Base-by-base conservation (phyloP, 2,329 filamentous ascomycete species). In the Uncinocarpus reesii region DNA sequence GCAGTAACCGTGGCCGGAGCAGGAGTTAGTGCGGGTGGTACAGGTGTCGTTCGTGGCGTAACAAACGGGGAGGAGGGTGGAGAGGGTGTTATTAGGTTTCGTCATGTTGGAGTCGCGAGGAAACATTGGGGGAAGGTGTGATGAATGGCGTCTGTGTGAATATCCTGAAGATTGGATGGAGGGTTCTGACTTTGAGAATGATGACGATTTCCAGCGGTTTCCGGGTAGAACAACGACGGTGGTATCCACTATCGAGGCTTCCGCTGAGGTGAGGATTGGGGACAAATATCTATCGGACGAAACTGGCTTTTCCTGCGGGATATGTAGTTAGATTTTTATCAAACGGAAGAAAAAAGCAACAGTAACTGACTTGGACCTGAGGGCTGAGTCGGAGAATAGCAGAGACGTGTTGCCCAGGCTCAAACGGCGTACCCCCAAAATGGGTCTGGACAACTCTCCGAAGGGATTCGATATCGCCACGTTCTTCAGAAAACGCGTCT, bases 1-100 rank as follows among this genome's bases (percentile, higher is more conserved):
- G 71, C 92, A 96, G 23, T 66, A 61, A 40, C 92, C 92, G 65
- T 92, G 88, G 47, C 83, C 80, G 11, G 84, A 86, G 75, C 92
- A 98, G 62, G 79, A 80, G 58, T 79, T 76, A 2, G 92, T 98
- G 34, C 71, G 72, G 49, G 74, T 73, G 42, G 76, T 69, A 69
- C 90, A 96, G 49, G 76, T 71, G 34, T 81, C 78, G 57, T 80
- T 68, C 1, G 81, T 81, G 45, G 72, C 64, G 72, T 93, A 90
- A 75, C 90, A 96, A 38, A 79, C 68, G 5, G 85, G 83, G 40
- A 89, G 73, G 20, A 78, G 70, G 47, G 74, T 73, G 26, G 66
- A 65, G 58, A 52, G 65, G n/a, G 29, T 48, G 38, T 23, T 26
- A 23, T 48, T 60, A 44, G 57, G 37, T 54, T 53, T 57, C 13